Percentiles rank a stretch among this genome's conserved stretches.
These are phyloP conservation scores for Clarireedia hainanense DNA, from an alignment of 2,329 filamentous ascomycete genomes.

Conservation along the genomic window DNA sequence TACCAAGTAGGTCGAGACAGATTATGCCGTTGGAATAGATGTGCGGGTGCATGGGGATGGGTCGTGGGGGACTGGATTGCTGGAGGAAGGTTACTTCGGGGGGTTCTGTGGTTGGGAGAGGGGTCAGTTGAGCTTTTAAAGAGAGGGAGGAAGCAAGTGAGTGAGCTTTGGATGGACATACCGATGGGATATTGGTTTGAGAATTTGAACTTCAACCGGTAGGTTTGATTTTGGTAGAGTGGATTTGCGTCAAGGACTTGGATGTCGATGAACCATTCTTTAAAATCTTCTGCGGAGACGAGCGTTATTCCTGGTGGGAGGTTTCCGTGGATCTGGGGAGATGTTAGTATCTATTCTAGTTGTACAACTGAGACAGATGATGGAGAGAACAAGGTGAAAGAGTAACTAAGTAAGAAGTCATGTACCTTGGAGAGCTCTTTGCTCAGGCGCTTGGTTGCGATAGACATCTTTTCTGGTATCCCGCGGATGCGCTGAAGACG, in stretches of 20 bases:
- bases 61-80: slow-evolving; percentile 42
- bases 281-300: slow-evolving; percentile 71
- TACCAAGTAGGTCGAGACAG: slow-evolving; percentile 84
- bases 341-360: not conserved
- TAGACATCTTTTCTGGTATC: not conserved
- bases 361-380: not conserved
- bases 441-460: slow-evolving; percentile 47
- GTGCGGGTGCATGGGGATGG: slow-evolving; percentile 91
- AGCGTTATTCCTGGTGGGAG: slow-evolving; percentile 65
- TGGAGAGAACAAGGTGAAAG: not conserved
- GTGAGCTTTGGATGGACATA: slow-evolving; percentile 34
- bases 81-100: slow-evolving; percentile 88
- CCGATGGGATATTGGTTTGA: slow-evolving; percentile 82
- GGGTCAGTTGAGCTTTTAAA: slow-evolving; percentile 50
- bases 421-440: slow-evolving; percentile 53
- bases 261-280: slow-evolving; percentile 91
- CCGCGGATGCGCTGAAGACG: not conserved
- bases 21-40: slow-evolving; percentile 92
- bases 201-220: slow-evolving; percentile 83
- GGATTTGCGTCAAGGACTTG: slow-evolving; percentile 84
- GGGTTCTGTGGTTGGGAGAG: slow-evolving; percentile 52
- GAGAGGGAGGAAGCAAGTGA: not conserved
- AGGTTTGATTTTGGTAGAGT: slow-evolving; percentile 72
- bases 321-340: slow-evolving; percentile 24
- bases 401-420: not conserved